Conservation (phyloP, 768 basidiomycete species). For the Panaeolus papilionaceus region DNA sequence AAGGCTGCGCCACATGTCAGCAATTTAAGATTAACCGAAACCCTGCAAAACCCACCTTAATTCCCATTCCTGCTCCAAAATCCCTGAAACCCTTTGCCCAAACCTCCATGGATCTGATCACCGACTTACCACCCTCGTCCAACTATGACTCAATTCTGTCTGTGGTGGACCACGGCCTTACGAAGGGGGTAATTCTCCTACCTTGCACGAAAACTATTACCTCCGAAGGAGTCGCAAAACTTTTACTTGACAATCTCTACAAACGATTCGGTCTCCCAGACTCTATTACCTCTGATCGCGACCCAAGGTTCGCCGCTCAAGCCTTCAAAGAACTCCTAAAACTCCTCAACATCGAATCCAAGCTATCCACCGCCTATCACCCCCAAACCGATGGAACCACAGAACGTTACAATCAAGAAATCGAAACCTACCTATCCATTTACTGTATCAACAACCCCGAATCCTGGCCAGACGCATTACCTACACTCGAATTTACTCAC, state of each 20-base stretch:
- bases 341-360: slow-evolving; percentile 20
- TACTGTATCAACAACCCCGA: too few relatives aligned
- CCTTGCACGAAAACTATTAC: too few relatives aligned
- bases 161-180: slow-evolving; percentile 32
- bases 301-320: slow-evolving; percentile 24
- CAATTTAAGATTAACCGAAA: slow-evolving; percentile 25
- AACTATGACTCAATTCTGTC: slow-evolving; percentile 21
- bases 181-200: too few relatives aligned
- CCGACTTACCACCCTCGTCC: too few relatives aligned
- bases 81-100: too few relatives aligned
- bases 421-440: too few relatives aligned
- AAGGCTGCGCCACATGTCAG: slow-evolving; percentile 31
- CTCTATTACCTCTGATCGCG: slow-evolving; percentile 29
- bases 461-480: too few relatives aligned
- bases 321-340: slow-evolving; percentile 23
- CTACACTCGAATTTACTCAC: slow-evolving; percentile 24
- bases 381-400: neutral
- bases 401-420: too few relatives aligned
- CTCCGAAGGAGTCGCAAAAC: too few relatives aligned
- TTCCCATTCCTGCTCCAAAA: too few relatives aligned
- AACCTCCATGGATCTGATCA: too few relatives aligned
- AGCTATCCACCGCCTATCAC: slow-evolving; percentile 23
- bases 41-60: slow-evolving; percentile 20
- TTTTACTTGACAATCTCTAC: too few relatives aligned
- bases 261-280: slow-evolving; percentile 30